These are phyloP conservation scores for Pilobolus umbonatus DNA, from an alignment of 192 early-diverging fungal genomes.

Conservation along the genomic window DNA sequence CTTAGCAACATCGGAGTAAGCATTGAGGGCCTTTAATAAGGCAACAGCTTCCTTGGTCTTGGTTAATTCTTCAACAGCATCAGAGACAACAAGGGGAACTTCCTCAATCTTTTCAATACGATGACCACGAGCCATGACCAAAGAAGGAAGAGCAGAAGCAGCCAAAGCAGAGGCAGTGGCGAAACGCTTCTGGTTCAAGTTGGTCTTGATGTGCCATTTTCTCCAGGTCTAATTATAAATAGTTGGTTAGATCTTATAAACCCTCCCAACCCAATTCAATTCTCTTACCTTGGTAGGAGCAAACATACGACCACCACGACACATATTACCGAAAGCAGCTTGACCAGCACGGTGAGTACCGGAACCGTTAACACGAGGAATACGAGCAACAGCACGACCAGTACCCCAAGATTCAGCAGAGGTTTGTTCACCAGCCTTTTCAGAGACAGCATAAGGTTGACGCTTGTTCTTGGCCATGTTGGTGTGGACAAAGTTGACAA, in stretches of 20 bases:
- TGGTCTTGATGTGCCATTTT: slow-evolving; percentile 99
- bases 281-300: slow-evolving; percentile 99
- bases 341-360: slow-evolving; percentile 99
- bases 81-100: slow-evolving; percentile 87
- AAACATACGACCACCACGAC: slow-evolving; percentile 99
- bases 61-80: slow-evolving; percentile 74
- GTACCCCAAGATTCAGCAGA: slow-evolving; percentile 98
- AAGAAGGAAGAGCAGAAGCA: slow-evolving; percentile 85
- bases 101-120: slow-evolving; percentile 90
- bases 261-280: no score
- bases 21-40: slow-evolving; percentile 88
- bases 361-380: slow-evolving; percentile 94
- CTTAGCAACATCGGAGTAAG: slow-evolving; percentile 94
- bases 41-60: slow-evolving; percentile 95
- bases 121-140: slow-evolving; percentile 98
- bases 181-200: slow-evolving; percentile 98
- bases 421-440: slow-evolving; percentile 98
- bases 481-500: slow-evolving; percentile 95
- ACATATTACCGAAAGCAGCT: slow-evolving; percentile 99
- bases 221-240: no score
- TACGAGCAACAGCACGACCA: slow-evolving; percentile 99
- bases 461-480: slow-evolving; percentile 99
- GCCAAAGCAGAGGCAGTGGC: slow-evolving; percentile 97
- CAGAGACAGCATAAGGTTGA: slow-evolving; percentile 93
- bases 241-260: no score